These are phyloP conservation scores for Cubamyces lactineus DNA, from an alignment of 768 basidiomycete genomes.

Conservation along the genomic window DNA sequence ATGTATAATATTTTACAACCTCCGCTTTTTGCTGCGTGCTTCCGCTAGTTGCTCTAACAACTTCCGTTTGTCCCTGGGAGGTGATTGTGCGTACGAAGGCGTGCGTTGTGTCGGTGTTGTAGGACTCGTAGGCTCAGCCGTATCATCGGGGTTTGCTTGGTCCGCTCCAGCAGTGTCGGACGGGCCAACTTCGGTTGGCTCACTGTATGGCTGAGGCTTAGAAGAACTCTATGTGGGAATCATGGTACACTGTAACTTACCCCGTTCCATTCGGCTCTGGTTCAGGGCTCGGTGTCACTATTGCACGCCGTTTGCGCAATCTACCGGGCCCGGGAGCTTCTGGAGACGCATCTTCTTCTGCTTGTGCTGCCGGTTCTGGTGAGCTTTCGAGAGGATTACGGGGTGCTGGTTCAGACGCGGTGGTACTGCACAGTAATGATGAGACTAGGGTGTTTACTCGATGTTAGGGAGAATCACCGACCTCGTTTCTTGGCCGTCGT, in stretches of 20 bases:
- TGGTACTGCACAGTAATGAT: constrained; percentile 1
- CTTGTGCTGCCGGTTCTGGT: constrained; percentile 9
- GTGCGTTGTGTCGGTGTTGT: constrained; percentile 12
- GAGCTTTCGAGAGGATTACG: constrained; percentile 16
- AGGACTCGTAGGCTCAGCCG: constrained; percentile 4
- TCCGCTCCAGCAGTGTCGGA: not conserved
- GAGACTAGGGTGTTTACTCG: too few species aligned
- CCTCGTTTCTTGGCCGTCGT: constrained; percentile 24
- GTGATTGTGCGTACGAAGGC: constrained; percentile 36
- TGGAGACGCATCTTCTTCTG: not conserved
- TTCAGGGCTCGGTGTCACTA: not conserved
- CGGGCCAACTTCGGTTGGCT: too few species aligned
- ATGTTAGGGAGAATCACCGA: not conserved
- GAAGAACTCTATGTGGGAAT: not conserved
- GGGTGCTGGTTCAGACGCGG: constrained; percentile 1
- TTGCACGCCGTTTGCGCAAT: not conserved
- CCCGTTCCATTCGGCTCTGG: not conserved
- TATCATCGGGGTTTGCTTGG: not conserved
- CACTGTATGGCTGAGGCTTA: too few species aligned
- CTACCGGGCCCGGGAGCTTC: not conserved
- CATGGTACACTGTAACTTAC: not conserved
- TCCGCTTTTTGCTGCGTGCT: constrained; percentile 27
- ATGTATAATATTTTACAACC: not conserved
- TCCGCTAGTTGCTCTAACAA: constrained; percentile 39
- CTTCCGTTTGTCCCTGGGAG: constrained; percentile 39